These are phyloP conservation scores for Lipomyces mesembrius DNA, from an alignment of 805 yeast species.

Conservation along the genomic window DNA sequence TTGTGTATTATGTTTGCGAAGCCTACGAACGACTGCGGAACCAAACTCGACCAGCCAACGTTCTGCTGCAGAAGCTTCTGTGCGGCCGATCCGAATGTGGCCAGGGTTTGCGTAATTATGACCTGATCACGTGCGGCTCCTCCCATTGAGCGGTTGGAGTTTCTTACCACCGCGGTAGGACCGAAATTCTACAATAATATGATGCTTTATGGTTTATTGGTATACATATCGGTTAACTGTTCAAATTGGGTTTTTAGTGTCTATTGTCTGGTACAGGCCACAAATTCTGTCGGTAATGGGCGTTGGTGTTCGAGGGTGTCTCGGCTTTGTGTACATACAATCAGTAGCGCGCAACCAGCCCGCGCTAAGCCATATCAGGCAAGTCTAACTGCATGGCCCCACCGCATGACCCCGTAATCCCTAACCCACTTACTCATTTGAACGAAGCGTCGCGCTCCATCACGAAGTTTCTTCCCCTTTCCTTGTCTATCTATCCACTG, in stretches of 20 bases:
- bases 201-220: too few species aligned
- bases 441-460: neutral
- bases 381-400: neutral
- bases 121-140: neutral
- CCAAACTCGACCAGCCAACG: too few species aligned
- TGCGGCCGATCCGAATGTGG: neutral
- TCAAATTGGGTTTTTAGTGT: too few species aligned
- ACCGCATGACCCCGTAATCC: too few species aligned
- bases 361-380: neutral
- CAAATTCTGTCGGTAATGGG: too few species aligned
- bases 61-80: too few species aligned
- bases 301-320: too few species aligned
- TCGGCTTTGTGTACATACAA: neutral
- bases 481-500: neutral
- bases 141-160: neutral
- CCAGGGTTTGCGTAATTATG: neutral
- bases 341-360: neutral
- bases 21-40: too few species aligned
- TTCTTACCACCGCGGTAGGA: neutral
- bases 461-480: neutral
- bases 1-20: too few species aligned
- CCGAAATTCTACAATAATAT: neutral
- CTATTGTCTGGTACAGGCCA: too few species aligned
- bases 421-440: slow-evolving; percentile 7
- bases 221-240: too few species aligned